Conservation (phyloP, 2,329 filamentous ascomycete species). For the Ophiocordyceps camponoti-rufipedis region DNA sequence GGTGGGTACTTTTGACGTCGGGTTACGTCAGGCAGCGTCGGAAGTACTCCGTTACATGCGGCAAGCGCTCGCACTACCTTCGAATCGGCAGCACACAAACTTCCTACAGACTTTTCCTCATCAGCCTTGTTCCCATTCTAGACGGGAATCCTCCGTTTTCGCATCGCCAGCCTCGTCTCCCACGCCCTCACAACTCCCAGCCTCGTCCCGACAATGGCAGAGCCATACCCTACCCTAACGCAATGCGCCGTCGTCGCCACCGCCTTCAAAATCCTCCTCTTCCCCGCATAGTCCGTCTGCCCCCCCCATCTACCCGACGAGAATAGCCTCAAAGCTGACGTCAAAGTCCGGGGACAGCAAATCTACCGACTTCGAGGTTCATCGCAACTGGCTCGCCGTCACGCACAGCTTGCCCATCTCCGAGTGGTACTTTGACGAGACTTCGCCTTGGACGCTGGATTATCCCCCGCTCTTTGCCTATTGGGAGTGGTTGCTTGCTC, state of each 20-base stretch:
- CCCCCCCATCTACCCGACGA: neutral
- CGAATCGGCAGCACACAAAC: no score
- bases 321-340: no score
- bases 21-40: no score
- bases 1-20: no score
- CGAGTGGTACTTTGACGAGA: constrained; percentile 94
- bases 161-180: no score
- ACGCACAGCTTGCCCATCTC: constrained; percentile 74
- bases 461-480: constrained; percentile 97
- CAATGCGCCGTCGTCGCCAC: constrained; percentile 77
- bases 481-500: constrained; percentile 86
- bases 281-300: constrained; percentile 76
- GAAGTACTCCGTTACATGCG: no score
- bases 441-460: constrained; percentile 98
- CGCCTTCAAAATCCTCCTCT: constrained; percentile 79
- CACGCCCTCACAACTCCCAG: no score
- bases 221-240: constrained; percentile 68
- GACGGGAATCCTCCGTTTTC: no score
- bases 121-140: no score
- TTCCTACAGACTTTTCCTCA: no score
- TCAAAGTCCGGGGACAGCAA: constrained; percentile 41
- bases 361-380: constrained; percentile 97
- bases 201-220: constrained; percentile 25
- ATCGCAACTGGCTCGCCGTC: constrained; percentile 96
- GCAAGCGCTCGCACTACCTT: no score